A percentile compares a stretch with the other conserved stretches of the same genome.
phyloP scores from a whole-genome alignment of 331 rosid genomes.

The Malus hybrid region DNA sequence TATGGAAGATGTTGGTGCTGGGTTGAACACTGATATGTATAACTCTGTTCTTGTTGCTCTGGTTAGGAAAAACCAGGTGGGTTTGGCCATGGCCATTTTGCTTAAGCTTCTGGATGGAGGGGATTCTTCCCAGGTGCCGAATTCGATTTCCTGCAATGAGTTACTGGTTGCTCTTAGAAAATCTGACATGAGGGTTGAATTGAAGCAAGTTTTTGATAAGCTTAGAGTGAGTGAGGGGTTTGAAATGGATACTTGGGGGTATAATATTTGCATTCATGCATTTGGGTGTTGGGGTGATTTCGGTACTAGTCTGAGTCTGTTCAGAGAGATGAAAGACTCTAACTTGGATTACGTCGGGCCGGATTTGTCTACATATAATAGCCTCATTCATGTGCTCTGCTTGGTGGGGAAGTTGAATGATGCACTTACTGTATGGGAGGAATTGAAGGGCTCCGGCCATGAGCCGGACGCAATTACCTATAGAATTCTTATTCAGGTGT shows the following conservation, averaged over 20 bases:
- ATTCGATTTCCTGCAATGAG: slow-evolving; percentile 44
- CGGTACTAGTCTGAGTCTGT: no score
- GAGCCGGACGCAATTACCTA: slow-evolving; percentile 56
- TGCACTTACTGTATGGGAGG: slow-evolving; percentile 64
- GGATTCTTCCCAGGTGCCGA: not conserved
- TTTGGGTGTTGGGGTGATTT: no score
- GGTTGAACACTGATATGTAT: no score
- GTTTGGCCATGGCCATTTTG: slow-evolving; percentile 58
- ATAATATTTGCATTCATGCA: no score
- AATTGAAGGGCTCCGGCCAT: slow-evolving; percentile 63
- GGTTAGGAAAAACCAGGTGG: slow-evolving; percentile 51
- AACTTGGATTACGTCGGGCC: no score
- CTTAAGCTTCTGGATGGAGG: slow-evolving; percentile 37
- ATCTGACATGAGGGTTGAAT: slow-evolving; percentile 57
- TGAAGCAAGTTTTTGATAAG: slow-evolving; percentile 41
- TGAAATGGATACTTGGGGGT: no score
- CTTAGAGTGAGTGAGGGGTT: no score
- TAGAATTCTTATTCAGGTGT: slow-evolving; percentile 71
- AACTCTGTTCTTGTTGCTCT: no score
- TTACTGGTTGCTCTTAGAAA: slow-evolving; percentile 60
- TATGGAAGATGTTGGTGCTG: no score
- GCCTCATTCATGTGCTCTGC: slow-evolving; percentile 59
- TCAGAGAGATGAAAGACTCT: no score
- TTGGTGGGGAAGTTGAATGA: slow-evolving; percentile 63
- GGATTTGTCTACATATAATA: no score